Percentiles rank a stretch among this genome's conserved stretches.
These are phyloP conservation scores for Coleophoma crateriformis DNA, from an alignment of 2,329 filamentous ascomycete genomes.

Conservation along the genomic window DNA sequence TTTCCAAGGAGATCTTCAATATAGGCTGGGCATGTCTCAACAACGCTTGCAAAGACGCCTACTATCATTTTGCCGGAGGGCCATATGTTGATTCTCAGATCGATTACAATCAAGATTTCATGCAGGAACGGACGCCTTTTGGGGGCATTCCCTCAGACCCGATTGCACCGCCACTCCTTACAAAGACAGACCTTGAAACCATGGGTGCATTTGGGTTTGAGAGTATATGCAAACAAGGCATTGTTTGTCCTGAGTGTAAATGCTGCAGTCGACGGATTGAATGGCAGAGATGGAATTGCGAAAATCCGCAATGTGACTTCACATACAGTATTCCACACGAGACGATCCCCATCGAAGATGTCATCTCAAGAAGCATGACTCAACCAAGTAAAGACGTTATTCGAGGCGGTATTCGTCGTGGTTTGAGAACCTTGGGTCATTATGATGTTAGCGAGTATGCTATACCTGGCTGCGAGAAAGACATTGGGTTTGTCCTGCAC, in stretches of 20 bases:
- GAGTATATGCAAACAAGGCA: constrained; percentile 50
- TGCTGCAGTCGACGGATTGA: constrained; percentile 54
- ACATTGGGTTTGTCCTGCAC: constrained; percentile 47
- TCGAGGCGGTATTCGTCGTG: not conserved
- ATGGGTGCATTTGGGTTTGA: constrained; percentile 38
- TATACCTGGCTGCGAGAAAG: constrained; percentile 36
- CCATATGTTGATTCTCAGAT: constrained; percentile 26
- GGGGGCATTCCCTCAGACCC: constrained; percentile 28
- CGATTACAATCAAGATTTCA: constrained; percentile 50
- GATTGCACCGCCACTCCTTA: constrained; percentile 32
- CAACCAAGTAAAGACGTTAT: not conserved
- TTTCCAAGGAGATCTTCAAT: constrained; percentile 33
- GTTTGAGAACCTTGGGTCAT: constrained; percentile 14
- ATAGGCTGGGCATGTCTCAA: constrained; percentile 56
- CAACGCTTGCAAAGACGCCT: constrained; percentile 37
- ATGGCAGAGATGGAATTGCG: constrained; percentile 60
- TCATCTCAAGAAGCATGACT: constrained; percentile 5
- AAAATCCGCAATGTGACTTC: constrained; percentile 44
- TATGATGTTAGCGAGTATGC: constrained; percentile 33
- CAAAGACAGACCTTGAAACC: constrained; percentile 26
- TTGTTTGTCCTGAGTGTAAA: constrained; percentile 60
- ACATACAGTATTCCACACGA: constrained; percentile 18
- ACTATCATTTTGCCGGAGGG: constrained; percentile 36
- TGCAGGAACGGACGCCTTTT: constrained; percentile 46
- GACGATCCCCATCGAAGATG: constrained; percentile 6